A percentile compares a stretch with the other conserved stretches of the same genome.
phyloP scores from a whole-genome alignment of 1,139 yeast species.

The Zhuliangozyma blackwelliae region DNA sequence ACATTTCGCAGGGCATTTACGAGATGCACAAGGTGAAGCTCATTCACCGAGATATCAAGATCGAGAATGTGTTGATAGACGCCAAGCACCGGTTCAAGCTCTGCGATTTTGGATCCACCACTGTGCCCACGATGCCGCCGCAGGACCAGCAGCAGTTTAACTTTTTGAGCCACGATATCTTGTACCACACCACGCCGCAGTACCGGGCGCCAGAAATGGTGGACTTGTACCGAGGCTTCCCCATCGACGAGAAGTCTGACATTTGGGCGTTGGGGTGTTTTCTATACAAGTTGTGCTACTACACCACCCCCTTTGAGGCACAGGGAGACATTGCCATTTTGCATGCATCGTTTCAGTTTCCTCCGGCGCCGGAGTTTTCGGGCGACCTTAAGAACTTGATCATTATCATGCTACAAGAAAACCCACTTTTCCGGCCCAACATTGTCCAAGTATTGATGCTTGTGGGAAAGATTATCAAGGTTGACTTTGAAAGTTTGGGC shows the following conservation, averaged over 20 bases:
- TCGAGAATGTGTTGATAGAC: conserved; percentile 70
- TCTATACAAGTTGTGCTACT: conserved; percentile 70
- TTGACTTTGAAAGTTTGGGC: conserved; percentile 23
- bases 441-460: conserved; percentile 60
- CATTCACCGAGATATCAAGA: conserved; percentile 74
- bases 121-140: conserved; percentile 61
- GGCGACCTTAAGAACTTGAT: conserved; percentile 68
- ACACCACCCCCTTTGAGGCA: conserved; percentile 77
- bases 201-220: conserved; percentile 82
- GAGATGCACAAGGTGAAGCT: conserved; percentile 65
- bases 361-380: conserved; percentile 50
- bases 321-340: conserved; percentile 71
- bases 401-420: conserved; percentile 73
- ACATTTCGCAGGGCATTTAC: conserved; percentile 61
- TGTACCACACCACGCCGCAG: conserved; percentile 79
- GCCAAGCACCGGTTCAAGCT: conserved; percentile 54
- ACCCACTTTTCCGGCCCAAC: conserved; percentile 81
- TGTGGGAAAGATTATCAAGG: conserved; percentile 28
- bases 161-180: conserved; percentile 58
- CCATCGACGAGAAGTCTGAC: conserved; percentile 74
- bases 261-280: conserved; percentile 85
- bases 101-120: conserved; percentile 77
- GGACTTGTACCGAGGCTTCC: conserved; percentile 59
- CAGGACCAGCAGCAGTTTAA: conserved; percentile 58
- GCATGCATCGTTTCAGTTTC: conserved; percentile 62